Conservation (phyloP, 371 early-diverging fungal species). For the Mortierella sp. region DNA sequence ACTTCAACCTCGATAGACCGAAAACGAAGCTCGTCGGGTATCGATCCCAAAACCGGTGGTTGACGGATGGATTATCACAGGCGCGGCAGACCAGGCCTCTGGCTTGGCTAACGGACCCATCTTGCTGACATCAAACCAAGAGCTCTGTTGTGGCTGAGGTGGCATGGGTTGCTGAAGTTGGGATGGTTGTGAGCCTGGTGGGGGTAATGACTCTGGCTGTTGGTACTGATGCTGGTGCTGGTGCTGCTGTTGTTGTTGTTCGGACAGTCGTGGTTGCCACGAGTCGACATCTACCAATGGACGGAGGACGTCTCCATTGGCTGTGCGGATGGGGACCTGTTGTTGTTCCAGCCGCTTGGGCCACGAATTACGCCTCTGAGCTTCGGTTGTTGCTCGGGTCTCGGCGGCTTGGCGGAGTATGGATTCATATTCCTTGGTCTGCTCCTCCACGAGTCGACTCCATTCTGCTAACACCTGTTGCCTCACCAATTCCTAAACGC, state of each 20-base stretch:
- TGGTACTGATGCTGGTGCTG: background rate
- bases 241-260: constrained; percentile 8
- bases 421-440: constrained; percentile 8
- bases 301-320: background rate
- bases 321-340: too few relatives aligned
- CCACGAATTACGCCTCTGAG: constrained; percentile 7
- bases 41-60: constrained; percentile 1
- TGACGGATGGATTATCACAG: background rate
- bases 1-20: constrained; percentile 21
- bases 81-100: constrained; percentile 17
- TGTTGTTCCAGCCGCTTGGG: constrained; percentile 6
- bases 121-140: background rate
- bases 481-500: background rate
- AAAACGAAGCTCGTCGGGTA: constrained; percentile 17
- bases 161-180: background rate
- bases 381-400: too few relatives aligned
- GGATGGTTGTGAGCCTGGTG: background rate
- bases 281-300: background rate
- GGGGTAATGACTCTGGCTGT: background rate
- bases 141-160: constrained; percentile 3
- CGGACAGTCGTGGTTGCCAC: too few relatives aligned
- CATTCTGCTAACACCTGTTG: background rate
- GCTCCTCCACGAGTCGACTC: constrained; percentile 18
- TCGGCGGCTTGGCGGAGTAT: too few relatives aligned
- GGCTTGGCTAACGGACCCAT: constrained; percentile 10